A percentile compares a stretch with the other conserved stretches of the same genome.
phyloP scores from a whole-genome alignment of 805 yeast genomes.

The Wickerhamomyces canadensis region DNA sequence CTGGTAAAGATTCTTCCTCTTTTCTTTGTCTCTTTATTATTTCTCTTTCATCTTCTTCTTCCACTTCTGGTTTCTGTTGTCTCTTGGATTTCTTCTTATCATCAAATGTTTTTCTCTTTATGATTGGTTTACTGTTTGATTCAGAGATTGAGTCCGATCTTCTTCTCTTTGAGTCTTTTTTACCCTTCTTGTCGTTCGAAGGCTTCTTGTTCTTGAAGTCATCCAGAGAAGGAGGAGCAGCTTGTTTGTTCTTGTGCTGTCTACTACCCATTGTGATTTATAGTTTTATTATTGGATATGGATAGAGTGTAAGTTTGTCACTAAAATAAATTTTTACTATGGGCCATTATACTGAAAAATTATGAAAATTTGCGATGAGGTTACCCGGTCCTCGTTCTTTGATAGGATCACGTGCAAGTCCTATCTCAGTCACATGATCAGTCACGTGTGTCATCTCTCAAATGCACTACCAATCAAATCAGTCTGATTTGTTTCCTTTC shows the following conservation, averaged over 20 bases:
- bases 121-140: conserved; percentile 18
- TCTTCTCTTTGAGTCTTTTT: conserved; percentile 30
- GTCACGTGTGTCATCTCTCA: no score
- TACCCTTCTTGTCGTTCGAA: conserved; percentile 42
- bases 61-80: conserved; percentile 19
- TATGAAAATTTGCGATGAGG: neutral
- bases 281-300: neutral
- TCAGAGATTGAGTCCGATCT: conserved; percentile 27
- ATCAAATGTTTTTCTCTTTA: conserved; percentile 14
- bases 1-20: conserved; percentile 49
- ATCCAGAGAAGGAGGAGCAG: conserved; percentile 83
- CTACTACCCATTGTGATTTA: conserved; percentile 67
- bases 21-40: conserved; percentile 24
- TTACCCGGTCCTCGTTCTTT: no score
- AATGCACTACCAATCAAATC: no score
- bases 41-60: conserved; percentile 22
- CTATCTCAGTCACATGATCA: no score
- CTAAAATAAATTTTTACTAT: no score
- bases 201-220: conserved; percentile 60
- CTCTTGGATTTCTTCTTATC: conserved; percentile 1
- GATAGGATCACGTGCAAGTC: no score
- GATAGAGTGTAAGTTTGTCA: no score
- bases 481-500: no score
- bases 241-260: conserved; percentile 89
- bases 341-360: no score